Base-by-base conservation (phyloP, 768 basidiomycete genomes). In the Ramaria sp. region DNA sequence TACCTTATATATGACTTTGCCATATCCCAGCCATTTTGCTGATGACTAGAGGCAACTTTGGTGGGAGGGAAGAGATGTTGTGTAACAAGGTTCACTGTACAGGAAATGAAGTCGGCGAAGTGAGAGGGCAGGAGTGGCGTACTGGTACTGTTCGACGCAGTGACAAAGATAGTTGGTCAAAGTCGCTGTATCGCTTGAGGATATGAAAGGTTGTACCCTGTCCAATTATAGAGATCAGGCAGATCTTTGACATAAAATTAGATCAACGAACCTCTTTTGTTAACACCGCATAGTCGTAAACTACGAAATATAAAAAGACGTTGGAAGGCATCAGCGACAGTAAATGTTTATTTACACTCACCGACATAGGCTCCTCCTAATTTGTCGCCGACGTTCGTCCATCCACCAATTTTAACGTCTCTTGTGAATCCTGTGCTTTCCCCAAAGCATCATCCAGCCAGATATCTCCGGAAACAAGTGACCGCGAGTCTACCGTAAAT, bases 311-410 rank as follows among this genome's bases (percentile, higher is more conserved):
- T n/a, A n/a, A n/a, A n/a, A 33, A 52, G 38, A 20, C n/a, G 58
- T 45, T n/a, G 37, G 52, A 4, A 45, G 15, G 15, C 6, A 22
- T 48, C 7, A 37, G 59, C 17, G 50, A 5, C 20, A 13, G 17
- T 17, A 46, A 39, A 31, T 47, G 12, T 15, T 60, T 45, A 22
- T 60, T 41, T 30, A 49, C 7, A 67, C 77, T 54, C 54, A 84
- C 83, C 83, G 52, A 86, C 72, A 63, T 87, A 88, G 0, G 82
- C 84, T 0, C 78, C 76, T n/a, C 78, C 78, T 0, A 73, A 72
- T 41, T 73, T 75, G 62, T 86, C 86, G 0, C 85, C 85, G 7
- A 88, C 86, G 60, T 75, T 81, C 17, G 80, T 83, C 86, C 86
- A 88, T 0, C 85, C 86, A 10, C 72, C 72, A 19, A 88, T 82